These are phyloP conservation scores for Castanopsis chinensis DNA, from an alignment of 306 rosid species.

Conservation along the genomic window DNA sequence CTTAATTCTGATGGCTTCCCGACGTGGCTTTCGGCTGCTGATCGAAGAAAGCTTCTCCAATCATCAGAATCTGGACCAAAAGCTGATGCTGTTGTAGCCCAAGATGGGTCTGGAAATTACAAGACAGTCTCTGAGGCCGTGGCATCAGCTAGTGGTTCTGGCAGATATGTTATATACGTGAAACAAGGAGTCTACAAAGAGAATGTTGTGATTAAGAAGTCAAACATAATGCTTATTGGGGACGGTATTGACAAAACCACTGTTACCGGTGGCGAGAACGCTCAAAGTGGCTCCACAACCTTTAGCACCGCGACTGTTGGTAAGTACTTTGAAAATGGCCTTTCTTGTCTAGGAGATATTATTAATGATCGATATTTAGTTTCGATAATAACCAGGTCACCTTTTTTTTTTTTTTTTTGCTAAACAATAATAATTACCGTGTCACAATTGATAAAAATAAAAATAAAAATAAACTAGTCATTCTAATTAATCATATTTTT, in stretches of 20 bases:
- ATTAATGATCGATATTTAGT: background rate
- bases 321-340: constrained; percentile 19
- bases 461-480: no score
- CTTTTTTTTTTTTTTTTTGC: no score
- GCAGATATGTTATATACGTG: constrained; percentile 55
- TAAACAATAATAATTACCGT: no score
- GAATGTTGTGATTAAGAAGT: constrained; percentile 42
- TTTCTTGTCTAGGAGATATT: background rate
- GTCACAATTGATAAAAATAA: no score
- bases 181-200: constrained; percentile 73
- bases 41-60: constrained; percentile 56
- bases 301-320: constrained; percentile 82
- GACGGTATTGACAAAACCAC: constrained; percentile 73
- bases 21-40: constrained; percentile 48
- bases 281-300: constrained; percentile 54
- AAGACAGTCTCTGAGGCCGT: constrained; percentile 59
- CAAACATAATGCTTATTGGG: constrained; percentile 63
- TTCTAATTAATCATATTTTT: no score
- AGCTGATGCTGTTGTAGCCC: constrained; percentile 62
- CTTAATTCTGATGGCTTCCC: constrained; percentile 48
- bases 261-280: constrained; percentile 39
- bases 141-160: constrained; percentile 33
- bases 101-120: constrained; percentile 67
- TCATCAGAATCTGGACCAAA: background rate
- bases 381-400: no score